Evolutionary conservation across 257 asterid species (phyloP).

Genomic region (Solanum tarijense): DNA sequence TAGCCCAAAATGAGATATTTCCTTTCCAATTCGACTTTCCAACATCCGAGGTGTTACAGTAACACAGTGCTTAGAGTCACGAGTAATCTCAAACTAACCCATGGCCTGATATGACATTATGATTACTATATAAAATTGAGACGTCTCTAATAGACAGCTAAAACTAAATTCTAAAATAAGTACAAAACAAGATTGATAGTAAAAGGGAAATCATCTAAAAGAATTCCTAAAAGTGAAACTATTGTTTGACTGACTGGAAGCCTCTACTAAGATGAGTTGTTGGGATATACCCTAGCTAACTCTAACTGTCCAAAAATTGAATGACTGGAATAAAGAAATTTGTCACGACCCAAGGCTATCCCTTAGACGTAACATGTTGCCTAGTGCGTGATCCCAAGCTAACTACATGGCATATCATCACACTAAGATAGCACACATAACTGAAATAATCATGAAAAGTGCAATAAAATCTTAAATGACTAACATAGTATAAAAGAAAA

Average conservation of each 20-base stretch:
- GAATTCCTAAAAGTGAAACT: too few species aligned
- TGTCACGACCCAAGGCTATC: background rate
- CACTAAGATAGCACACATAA: background rate
- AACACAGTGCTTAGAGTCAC: background rate
- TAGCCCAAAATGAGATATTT: too few species aligned
- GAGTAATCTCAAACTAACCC: background rate
- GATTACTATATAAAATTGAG: background rate
- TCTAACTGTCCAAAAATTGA: background rate
- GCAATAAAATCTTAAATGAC: background rate
- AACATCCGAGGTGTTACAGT: too few species aligned
- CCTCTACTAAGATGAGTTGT: background rate
- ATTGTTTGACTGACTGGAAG: background rate
- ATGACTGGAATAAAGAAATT: background rate
- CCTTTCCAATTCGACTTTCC: too few species aligned
- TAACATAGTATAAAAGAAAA: background rate
- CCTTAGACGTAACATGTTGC: background rate
- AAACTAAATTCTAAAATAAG: background rate
- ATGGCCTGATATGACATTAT: background rate
- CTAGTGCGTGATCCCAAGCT: background rate
- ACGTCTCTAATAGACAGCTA: background rate
- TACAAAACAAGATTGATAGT: too few species aligned
- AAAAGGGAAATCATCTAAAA: background rate
- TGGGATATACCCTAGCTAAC: background rate
- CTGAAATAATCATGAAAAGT: background rate
- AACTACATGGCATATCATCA: background rate